Conservation (phyloP, 805 yeast species). For the Ogataea haglerorum region DNA sequence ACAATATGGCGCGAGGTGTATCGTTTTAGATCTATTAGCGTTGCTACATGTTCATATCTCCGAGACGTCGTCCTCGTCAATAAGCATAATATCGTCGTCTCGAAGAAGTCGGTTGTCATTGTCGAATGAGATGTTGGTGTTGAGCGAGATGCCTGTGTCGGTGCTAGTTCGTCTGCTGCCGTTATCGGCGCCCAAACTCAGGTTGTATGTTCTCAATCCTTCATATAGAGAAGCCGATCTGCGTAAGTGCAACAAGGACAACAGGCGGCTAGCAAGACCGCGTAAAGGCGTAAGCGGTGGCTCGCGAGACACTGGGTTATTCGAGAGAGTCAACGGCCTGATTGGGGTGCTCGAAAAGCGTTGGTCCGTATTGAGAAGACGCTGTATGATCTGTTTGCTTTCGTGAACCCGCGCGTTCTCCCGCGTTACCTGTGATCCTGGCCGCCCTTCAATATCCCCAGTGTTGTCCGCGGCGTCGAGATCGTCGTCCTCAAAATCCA, state of each 20-base stretch:
- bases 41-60: background rate
- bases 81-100: constrained; percentile 29
- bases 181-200: constrained; percentile 11
- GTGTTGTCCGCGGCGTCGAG: background rate
- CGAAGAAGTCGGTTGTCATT: constrained; percentile 28
- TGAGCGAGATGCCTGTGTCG: constrained; percentile 27
- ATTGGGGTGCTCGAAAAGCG: constrained; percentile 12
- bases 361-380: constrained; percentile 17
- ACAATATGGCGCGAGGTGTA: constrained; percentile 7
- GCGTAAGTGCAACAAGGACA: constrained; percentile 1
- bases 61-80: constrained; percentile 21
- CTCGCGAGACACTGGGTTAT: background rate
- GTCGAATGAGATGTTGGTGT: constrained; percentile 26
- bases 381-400: constrained; percentile 28
- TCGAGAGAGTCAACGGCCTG: constrained; percentile 21
- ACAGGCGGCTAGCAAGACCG: background rate
- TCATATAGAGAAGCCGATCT: constrained; percentile 10
- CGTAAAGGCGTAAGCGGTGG: constrained; percentile 2
- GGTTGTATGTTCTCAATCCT: constrained; percentile 25
- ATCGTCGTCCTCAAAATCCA: constrained; percentile 25
- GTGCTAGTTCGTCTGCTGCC: constrained; percentile 19
- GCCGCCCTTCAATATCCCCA: constrained; percentile 16
- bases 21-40: background rate
- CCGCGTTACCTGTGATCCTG: constrained; percentile 13
- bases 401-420: constrained; percentile 25